Evolutionary conservation across 495 filamentous ascomycete species (phyloP), one percentile per base, ranked within the genome.

Genomic region (Aspergillus egyptiacus): DNA sequence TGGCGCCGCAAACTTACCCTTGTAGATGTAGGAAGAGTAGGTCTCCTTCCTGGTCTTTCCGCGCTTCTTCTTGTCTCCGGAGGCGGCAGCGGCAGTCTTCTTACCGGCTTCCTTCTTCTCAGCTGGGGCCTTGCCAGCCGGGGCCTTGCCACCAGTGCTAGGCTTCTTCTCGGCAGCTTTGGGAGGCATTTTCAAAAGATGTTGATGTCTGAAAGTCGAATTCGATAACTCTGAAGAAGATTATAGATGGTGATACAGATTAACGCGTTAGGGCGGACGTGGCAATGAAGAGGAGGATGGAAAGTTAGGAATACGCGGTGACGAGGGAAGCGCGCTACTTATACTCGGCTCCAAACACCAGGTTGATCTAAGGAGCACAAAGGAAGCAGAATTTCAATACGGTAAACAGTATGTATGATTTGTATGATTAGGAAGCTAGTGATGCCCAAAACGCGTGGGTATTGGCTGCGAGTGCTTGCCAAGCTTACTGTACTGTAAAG

Each of bases 81-180:
- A 77, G 31, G 89, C 81, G 30, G 93, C 89, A 59, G 81, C 72
- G 37, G 75, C 63, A 33, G 93, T 96, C 85, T 96, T 98, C 88
- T 98, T 98, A 77, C 91, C 91, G 54, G 91, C 94, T 70, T 96
- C 91, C 85, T 97, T 96, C 86, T 97, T 96, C 83, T 96, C 91
- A 65, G 87, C 85, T 33, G 87, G 83, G 18, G 85, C 84, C 73
- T 88, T 89, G 54, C 70, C 85, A 66, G 89, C 91, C 33, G 93
- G 93, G 58, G 91, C 91, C 89, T 98, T 98, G 77, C 84, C 86
- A 68, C 81, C 90, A 64, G 85, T 93, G 78, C 87, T 87, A 75
- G 91, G 91, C 84, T 95, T 96, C 88, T 96, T 91, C 64, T 88
- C 81, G 64, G 81, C 86, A 67, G 88, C 86, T 79, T 96, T 96